These are phyloP conservation scores for Citeromyces matritensis DNA, from an alignment of 805 yeast species.

Conservation along the genomic window DNA sequence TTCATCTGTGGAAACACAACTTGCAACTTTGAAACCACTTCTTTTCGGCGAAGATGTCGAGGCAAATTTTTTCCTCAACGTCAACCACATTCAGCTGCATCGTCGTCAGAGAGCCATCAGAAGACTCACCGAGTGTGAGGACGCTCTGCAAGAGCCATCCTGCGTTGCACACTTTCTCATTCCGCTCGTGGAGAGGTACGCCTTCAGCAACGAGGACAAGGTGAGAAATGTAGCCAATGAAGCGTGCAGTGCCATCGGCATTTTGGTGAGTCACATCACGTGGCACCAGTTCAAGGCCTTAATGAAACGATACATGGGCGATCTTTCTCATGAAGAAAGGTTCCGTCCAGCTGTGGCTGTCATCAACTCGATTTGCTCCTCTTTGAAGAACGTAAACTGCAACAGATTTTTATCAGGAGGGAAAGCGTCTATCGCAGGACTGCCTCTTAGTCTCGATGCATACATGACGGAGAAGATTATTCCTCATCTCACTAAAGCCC, in stretches of 20 bases:
- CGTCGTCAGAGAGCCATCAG: conserved; percentile 77
- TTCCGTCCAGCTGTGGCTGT: conserved; percentile 22
- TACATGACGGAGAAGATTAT: conserved; percentile 43
- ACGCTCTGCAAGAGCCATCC: conserved; percentile 3
- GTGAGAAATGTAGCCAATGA: conserved; percentile 50
- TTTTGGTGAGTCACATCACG: conserved; percentile 37
- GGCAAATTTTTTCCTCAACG: conserved; percentile 63
- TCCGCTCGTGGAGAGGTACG: conserved; percentile 78
- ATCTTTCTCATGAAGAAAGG: no score
- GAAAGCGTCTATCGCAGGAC: conserved; percentile 9
- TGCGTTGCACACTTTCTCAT: conserved; percentile 68
- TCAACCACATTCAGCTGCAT: conserved; percentile 72
- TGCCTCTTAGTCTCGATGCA: conserved; percentile 20
- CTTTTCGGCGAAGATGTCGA: conserved; percentile 62
- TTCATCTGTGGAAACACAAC: no score
- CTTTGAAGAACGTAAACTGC: conserved; percentile 12
- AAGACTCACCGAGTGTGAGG: conserved; percentile 33
- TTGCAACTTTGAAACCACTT: conserved; percentile 38
- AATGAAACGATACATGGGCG: conserved; percentile 17
- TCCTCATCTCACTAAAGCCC: conserved; percentile 43
- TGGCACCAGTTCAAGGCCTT: conserved; percentile 77
- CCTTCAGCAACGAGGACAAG: conserved; percentile 32
- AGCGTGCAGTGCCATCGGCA: conserved; percentile 46
- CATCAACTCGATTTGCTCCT: conserved; percentile 37
- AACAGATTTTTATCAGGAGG: conserved; percentile 5